Evolutionary conservation across 306 rosid species (phyloP).

Genomic region (Dalbergia oliveri): DNA sequence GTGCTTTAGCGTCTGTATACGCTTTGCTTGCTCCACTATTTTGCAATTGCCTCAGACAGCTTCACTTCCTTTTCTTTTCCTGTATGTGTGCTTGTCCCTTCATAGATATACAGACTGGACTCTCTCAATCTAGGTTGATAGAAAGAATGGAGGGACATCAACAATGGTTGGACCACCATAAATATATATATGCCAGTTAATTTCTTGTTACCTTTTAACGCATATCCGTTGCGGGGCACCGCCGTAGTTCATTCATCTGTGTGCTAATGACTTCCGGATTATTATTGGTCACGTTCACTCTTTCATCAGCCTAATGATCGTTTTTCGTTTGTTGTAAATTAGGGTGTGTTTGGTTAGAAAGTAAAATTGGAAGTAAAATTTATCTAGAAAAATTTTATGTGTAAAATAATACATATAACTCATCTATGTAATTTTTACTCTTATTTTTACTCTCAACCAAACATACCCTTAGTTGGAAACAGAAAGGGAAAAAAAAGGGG

Average conservation of each 20-base stretch:
- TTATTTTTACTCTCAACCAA: too few species aligned
- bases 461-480: neutral
- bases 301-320: neutral
- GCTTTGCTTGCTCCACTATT: constrained; percentile 13
- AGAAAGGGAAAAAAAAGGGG: neutral
- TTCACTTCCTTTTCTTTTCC: constrained; percentile 17
- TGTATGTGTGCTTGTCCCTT: constrained; percentile 44
- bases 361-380: too few species aligned
- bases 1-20: constrained; percentile 5
- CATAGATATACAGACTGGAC: constrained; percentile 8
- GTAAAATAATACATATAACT: too few species aligned
- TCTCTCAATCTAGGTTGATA: constrained; percentile 10
- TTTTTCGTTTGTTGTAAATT: neutral
- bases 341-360: too few species aligned
- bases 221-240: neutral
- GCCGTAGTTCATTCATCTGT: neutral
- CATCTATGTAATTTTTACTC: too few species aligned
- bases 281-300: neutral
- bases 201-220: neutral
- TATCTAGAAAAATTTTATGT: too few species aligned
- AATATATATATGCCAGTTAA: neutral
- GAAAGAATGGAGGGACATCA: neutral
- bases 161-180: constrained; percentile 34
- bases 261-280: neutral
- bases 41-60: constrained; percentile 12